Evolutionary conservation across 495 filamentous ascomycete genomes (phyloP).

Genomic region (Xylaria sp.): DNA sequence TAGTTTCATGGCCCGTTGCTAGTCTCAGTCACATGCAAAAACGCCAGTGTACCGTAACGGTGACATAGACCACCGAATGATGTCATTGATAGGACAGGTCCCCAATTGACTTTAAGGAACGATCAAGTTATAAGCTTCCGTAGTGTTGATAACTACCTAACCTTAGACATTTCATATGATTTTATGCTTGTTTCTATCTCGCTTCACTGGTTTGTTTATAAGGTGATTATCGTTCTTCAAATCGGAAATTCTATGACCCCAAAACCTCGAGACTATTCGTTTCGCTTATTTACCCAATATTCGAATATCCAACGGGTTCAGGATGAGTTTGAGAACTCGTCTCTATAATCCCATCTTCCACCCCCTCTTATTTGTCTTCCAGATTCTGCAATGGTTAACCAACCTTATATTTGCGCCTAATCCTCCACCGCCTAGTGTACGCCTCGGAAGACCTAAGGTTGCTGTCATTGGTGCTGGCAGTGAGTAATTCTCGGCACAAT

Average conservation of each 20-base stretch:
- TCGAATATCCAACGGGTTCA: background rate
- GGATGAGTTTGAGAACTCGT: conserved; percentile 24
- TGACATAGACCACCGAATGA: conserved; percentile 9
- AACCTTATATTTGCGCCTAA: conserved; percentile 71
- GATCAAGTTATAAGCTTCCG: no score
- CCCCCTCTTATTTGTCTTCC: conserved; percentile 66
- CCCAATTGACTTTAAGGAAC: background rate
- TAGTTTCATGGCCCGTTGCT: background rate
- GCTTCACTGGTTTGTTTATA: background rate
- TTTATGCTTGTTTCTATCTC: background rate
- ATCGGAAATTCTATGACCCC: background rate
- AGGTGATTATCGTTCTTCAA: background rate
- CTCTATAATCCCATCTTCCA: conserved; percentile 45
- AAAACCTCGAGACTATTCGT: background rate
- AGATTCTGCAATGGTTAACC: conserved; percentile 70
- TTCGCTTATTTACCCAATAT: conserved; percentile 6
- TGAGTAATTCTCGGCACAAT: no score
- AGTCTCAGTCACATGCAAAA: conserved; percentile 20
- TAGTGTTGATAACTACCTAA: background rate
- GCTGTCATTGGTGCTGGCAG: conserved; percentile 84
- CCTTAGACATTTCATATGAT: background rate
- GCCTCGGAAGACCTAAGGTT: conserved; percentile 66
- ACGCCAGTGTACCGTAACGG: background rate
- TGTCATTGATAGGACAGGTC: conserved; percentile 10
- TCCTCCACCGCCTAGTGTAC: conserved; percentile 65